Evolutionary conservation across 140 eudicot species (phyloP).

Genomic region (Stevia rebaudiana): DNA sequence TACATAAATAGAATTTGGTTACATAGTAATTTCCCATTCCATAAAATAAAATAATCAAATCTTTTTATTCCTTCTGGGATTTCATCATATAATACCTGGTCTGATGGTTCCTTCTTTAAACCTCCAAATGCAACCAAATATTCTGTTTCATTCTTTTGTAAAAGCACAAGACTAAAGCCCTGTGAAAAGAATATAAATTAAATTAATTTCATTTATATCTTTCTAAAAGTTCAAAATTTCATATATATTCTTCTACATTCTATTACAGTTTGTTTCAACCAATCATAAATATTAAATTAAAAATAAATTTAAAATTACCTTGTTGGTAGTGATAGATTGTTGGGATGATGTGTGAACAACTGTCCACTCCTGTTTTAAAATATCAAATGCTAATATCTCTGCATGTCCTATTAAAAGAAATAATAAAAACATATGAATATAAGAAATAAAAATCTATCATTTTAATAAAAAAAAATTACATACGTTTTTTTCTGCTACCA

Average conservation of each 20-base stretch:
- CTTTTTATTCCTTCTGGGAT: background rate
- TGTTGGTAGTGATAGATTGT: slow-evolving; percentile 70
- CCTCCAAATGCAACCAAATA: slow-evolving; percentile 95
- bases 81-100: slow-evolving; percentile 53
- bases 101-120: slow-evolving; percentile 79
- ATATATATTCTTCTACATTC: background rate
- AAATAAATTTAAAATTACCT: slow-evolving; percentile 34
- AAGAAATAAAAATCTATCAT: background rate
- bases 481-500: slow-evolving; percentile 88
- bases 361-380: slow-evolving; percentile 73
- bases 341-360: slow-evolving; percentile 66
- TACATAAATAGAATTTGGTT: too few relatives aligned
- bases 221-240: background rate
- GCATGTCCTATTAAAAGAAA: slow-evolving; percentile 58
- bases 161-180: slow-evolving; percentile 89
- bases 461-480: background rate
- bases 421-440: slow-evolving; percentile 1
- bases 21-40: background rate
- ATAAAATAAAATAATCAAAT: background rate
- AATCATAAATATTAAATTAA: background rate
- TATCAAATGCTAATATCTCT: slow-evolving; percentile 74
- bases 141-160: slow-evolving; percentile 73
- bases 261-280: background rate
- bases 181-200: slow-evolving; percentile 21
- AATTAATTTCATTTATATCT: background rate